Conservation (phyloP, 2,329 filamentous ascomycete genomes). For the Beauveria sp. region DNA sequence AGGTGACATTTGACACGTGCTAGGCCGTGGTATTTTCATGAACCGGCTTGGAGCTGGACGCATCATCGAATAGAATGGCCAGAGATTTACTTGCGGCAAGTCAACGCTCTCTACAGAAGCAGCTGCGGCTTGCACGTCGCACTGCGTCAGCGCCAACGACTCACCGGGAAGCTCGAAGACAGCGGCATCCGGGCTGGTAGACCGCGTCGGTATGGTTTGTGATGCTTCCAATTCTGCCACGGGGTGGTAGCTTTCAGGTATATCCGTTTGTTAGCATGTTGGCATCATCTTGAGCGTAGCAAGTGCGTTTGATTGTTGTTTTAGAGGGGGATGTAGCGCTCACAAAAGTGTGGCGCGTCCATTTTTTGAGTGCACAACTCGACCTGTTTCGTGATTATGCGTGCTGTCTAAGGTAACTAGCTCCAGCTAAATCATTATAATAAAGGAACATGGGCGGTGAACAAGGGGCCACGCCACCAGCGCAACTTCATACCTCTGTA, state of each 20-base stretch:
- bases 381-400: too few species aligned
- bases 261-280: neutral
- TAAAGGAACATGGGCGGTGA: too few species aligned
- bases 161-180: conserved; percentile 28
- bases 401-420: too few species aligned
- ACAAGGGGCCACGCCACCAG: too few species aligned
- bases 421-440: too few species aligned
- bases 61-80: conserved; percentile 24
- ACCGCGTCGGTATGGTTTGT: neutral
- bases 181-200: conserved; percentile 13
- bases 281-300: neutral
- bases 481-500: neutral
- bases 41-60: neutral
- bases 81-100: conserved; percentile 19
- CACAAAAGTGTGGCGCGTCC: too few species aligned
- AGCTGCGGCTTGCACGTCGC: neutral
- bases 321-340: too few species aligned
- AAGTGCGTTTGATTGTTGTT: neutral
- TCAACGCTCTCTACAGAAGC: neutral
- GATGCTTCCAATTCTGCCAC: neutral
- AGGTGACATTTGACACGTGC: neutral
- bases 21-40: neutral
- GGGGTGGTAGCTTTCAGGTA: neutral
- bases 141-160: conserved; percentile 11
- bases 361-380: too few species aligned